Base-by-base conservation (phyloP, 129 eudicot species). In the Kitagawia praeruptora region DNA sequence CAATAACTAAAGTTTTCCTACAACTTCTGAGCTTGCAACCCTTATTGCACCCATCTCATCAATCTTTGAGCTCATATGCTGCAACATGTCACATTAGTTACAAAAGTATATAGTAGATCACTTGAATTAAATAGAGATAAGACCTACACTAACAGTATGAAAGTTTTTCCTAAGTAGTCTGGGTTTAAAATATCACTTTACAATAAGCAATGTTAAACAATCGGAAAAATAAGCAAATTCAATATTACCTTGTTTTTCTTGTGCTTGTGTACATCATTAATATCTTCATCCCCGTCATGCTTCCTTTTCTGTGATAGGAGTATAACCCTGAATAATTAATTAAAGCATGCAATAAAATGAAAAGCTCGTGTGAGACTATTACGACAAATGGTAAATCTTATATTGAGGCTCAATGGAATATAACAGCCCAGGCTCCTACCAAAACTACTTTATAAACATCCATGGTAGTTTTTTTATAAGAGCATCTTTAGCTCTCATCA, bases 271-370 rank as follows among this genome's bases (percentile, higher is more conserved):
- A 84, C 82, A 61, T 85, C 97, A 86, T 83, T 86, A 75, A 84
- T 75, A 80, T 90, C 97, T 77, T 90, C 97, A 82, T 94, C 91
- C 64, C 93, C 97, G 40, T 92, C 97, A 83, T 90, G 91, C 89
- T 87, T 94, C 87, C 98, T 92, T 84, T 94, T 94, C 96, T 94
- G 89, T 70, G 77, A 80, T 49, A 66, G 82, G 4, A 37, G 41
- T 66, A 49, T 28, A 27, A 47, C 21, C 70, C 4, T 44, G 6
- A 34, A 15, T 28, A 28, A 34, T 31, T 28, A 13, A 14, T 44
- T 9, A 23, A n/a, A 74, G 34, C 34, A 31, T 31, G 4, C 5
- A 0, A 72, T 18, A 46, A 1, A 19, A n/a, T 28, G 56, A n/a
- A 11, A 45, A 25, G 28, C 40, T 10, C 40, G 40, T 0, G 6